Evolutionary conservation across 2,329 filamentous ascomycete species (phyloP).

Genomic region (Waltergamsia citrina): DNA sequence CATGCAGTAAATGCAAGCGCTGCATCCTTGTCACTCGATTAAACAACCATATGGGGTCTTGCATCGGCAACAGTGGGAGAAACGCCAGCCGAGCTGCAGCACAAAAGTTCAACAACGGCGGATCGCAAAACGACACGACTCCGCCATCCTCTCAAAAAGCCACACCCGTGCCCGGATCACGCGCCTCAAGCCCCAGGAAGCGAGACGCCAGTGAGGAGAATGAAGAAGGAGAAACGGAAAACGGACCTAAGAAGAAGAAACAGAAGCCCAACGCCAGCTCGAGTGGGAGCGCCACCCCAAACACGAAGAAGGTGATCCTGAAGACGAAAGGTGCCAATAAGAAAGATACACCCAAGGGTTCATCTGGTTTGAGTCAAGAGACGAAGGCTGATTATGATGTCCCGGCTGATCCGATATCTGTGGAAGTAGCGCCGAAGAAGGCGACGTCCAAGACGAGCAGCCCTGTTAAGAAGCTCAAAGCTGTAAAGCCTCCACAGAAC

Average conservation of each 20-base stretch:
- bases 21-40: constrained; percentile 56
- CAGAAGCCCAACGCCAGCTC: constrained; percentile 43
- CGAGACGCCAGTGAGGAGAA: constrained; percentile 48
- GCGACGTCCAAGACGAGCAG: constrained; percentile 22
- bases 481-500: constrained; percentile 32
- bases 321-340: constrained; percentile 45
- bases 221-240: constrained; percentile 38
- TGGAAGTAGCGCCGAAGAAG: constrained; percentile 25
- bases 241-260: constrained; percentile 33
- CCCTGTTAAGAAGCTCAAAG: constrained; percentile 32
- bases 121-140: constrained; percentile 45
- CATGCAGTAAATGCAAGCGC: constrained; percentile 58
- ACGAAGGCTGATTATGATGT: constrained; percentile 25
- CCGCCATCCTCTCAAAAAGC: constrained; percentile 55
- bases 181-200: constrained; percentile 46
- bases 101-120: constrained; percentile 50
- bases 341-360: constrained; percentile 46
- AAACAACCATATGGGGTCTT: constrained; percentile 61
- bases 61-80: constrained; percentile 56
- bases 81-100: constrained; percentile 53
- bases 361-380: constrained; percentile 40
- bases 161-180: constrained; percentile 46
- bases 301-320: constrained; percentile 44
- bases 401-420: constrained; percentile 9
- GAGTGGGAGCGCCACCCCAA: constrained; percentile 6